phyloP scores from a whole-genome alignment of 148 eudicot species.

The Chenopodium quinoa region DNA sequence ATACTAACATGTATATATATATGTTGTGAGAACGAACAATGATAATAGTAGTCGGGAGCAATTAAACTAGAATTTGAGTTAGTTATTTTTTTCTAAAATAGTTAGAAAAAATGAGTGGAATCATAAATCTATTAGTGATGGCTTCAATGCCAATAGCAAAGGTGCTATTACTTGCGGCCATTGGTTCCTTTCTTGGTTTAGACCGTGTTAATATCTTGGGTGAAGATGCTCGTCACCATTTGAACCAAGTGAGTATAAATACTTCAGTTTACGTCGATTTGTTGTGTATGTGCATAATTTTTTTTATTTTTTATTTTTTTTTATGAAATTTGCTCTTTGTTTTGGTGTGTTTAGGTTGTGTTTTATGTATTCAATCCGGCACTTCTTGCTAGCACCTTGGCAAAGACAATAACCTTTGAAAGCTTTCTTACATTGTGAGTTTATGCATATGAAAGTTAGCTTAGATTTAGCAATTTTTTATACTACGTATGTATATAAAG shows the following conservation, averaged over 20 bases:
- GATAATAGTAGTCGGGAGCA: no score
- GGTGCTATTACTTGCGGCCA: conserved; percentile 45
- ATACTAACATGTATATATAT: no score
- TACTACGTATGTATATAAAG: no score
- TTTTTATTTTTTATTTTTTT: no score
- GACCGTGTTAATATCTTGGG: conserved; percentile 41
- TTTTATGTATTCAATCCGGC: conserved; percentile 53
- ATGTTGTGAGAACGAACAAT: no score
- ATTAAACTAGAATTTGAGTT: no score
- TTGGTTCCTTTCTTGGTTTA: conserved; percentile 42
- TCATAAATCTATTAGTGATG: conserved; percentile 32
- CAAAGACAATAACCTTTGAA: conserved; percentile 39
- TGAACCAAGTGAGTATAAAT: conserved; percentile 32
- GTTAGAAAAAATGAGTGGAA: conserved; percentile 17
- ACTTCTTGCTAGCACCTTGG: conserved; percentile 39
- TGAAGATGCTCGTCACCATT: conserved; percentile 26
- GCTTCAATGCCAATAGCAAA: conserved; percentile 47
- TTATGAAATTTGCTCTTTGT: no score
- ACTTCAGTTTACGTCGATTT: no score
- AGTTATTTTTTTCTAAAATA: no score
- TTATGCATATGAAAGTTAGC: background rate
- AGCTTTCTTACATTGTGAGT: conserved; percentile 36
- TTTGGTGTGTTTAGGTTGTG: conserved; percentile 31
- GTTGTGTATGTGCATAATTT: no score
- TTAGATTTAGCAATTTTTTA: no score